These are phyloP conservation scores for Beauveria varroae DNA, from an alignment of 2,329 filamentous ascomycete genomes.

Conservation along the genomic window DNA sequence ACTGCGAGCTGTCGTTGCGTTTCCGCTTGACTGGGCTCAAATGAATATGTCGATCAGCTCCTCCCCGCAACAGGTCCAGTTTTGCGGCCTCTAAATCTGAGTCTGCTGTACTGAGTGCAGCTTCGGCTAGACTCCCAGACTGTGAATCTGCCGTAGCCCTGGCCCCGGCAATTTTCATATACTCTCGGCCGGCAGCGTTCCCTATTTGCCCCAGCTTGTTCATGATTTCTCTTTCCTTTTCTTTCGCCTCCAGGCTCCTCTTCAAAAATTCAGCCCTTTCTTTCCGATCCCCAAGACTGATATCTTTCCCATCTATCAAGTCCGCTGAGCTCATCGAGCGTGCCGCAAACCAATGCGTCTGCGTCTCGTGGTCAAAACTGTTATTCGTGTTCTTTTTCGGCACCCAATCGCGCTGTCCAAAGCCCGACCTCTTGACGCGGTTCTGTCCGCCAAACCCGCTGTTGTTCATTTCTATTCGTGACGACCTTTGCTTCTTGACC, in stretches of 20 bases:
- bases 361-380: slow-evolving; percentile 52
- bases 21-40: slow-evolving; percentile 57
- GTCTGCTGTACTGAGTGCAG: slow-evolving; percentile 19
- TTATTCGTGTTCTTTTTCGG: slow-evolving; percentile 21
- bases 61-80: slow-evolving; percentile 22
- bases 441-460: slow-evolving; percentile 42
- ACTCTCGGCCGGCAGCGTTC: slow-evolving; percentile 60
- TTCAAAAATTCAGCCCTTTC: slow-evolving; percentile 60
- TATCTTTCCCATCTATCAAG: slow-evolving; percentile 58
- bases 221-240: slow-evolving; percentile 67
- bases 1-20: slow-evolving; percentile 42
- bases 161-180: slow-evolving; percentile 46
- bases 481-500: slow-evolving; percentile 57
- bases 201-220: slow-evolving; percentile 59
- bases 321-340: slow-evolving; percentile 47
- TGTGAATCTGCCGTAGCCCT: slow-evolving; percentile 8
- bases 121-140: slow-evolving; percentile 5
- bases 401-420: slow-evolving; percentile 17
- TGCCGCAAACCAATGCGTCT: slow-evolving; percentile 48
- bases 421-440: slow-evolving; percentile 14
- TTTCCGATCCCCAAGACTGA: slow-evolving; percentile 47
- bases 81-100: slow-evolving; percentile 34
- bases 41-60: slow-evolving; percentile 38
- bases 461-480: slow-evolving; percentile 72
- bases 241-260: slow-evolving; percentile 55